Percentiles rank a stretch among this genome's conserved stretches.
These are phyloP conservation scores for Fusarium anguioides DNA, from an alignment of 2,329 filamentous ascomycete genomes.

Conservation along the genomic window DNA sequence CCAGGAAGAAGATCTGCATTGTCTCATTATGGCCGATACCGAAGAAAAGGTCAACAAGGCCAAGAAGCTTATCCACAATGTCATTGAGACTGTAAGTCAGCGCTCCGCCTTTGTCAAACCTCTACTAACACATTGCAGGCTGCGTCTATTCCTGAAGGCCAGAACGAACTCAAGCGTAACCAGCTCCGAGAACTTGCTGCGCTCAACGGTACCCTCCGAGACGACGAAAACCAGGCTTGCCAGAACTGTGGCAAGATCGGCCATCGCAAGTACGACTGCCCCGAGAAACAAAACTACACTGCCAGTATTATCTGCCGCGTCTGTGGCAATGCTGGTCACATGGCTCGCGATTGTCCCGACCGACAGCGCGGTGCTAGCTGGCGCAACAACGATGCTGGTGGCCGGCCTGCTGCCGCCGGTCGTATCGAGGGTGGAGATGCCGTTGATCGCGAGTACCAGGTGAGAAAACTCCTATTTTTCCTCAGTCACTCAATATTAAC, in stretches of 20 bases:
- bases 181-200: conserved; percentile 97
- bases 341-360: conserved; percentile 98
- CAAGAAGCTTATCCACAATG: conserved; percentile 97
- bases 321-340: conserved; percentile 97
- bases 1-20: conserved; percentile 99
- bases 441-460: conserved; percentile 94
- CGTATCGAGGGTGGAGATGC: conserved; percentile 82
- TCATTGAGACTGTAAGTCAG: conserved; percentile 91
- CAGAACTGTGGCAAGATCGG: conserved; percentile 99
- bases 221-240: conserved; percentile 99
- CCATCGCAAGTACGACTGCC: conserved; percentile 98
- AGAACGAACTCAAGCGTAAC: conserved; percentile 99
- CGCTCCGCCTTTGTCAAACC: not conserved
- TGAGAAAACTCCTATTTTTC: conserved; percentile 57
- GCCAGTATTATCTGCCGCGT: conserved; percentile 99
- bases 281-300: conserved; percentile 98
- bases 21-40: conserved; percentile 99
- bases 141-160: conserved; percentile 96
- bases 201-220: conserved; percentile 97
- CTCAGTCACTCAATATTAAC: conserved; percentile 54
- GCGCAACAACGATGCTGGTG: conserved; percentile 78
- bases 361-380: conserved; percentile 89
- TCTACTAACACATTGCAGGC: conserved; percentile 67
- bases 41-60: conserved; percentile 99
- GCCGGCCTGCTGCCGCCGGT: conserved; percentile 65